Evolutionary conservation across 495 filamentous ascomycete genomes (phyloP).

Genomic region (Aspergillus bertholletiae): DNA sequence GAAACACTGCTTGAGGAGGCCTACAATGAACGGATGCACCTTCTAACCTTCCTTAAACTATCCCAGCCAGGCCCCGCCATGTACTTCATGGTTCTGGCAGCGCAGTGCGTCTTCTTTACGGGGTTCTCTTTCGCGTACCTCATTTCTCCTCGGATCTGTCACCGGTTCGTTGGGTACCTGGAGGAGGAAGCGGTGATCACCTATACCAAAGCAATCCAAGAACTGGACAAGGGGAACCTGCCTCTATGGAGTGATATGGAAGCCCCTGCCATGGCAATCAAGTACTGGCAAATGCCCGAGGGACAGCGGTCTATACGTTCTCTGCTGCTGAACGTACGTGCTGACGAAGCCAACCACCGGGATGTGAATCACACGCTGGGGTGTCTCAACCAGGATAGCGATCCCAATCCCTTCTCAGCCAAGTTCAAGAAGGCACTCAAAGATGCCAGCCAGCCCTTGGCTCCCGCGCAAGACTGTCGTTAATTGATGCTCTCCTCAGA

Average conservation of each 20-base stretch:
- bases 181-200: slow-evolving; percentile 97
- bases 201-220: slow-evolving; percentile 81
- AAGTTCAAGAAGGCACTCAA: slow-evolving; percentile 61
- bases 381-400: slow-evolving; percentile 74
- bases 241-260: slow-evolving; percentile 76
- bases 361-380: slow-evolving; percentile 95
- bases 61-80: slow-evolving; percentile 86
- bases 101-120: slow-evolving; percentile 94
- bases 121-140: slow-evolving; percentile 87
- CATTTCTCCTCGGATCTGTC: slow-evolving; percentile 81
- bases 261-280: slow-evolving; percentile 85
- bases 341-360: slow-evolving; percentile 96
- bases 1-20: slow-evolving; percentile 91
- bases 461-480: too few species aligned
- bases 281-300: slow-evolving; percentile 93
- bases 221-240: slow-evolving; percentile 78
- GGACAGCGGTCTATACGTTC: slow-evolving; percentile 78
- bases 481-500: too few species aligned
- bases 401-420: slow-evolving; percentile 87
- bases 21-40: slow-evolving; percentile 96
- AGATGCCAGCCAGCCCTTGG: too few species aligned
- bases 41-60: slow-evolving; percentile 91
- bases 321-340: slow-evolving; percentile 81
- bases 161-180: slow-evolving; percentile 94
- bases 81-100: slow-evolving; percentile 78